Base-by-base conservation (phyloP, 108 stramenopile genomes). In the Conticribra weissflogii region DNA sequence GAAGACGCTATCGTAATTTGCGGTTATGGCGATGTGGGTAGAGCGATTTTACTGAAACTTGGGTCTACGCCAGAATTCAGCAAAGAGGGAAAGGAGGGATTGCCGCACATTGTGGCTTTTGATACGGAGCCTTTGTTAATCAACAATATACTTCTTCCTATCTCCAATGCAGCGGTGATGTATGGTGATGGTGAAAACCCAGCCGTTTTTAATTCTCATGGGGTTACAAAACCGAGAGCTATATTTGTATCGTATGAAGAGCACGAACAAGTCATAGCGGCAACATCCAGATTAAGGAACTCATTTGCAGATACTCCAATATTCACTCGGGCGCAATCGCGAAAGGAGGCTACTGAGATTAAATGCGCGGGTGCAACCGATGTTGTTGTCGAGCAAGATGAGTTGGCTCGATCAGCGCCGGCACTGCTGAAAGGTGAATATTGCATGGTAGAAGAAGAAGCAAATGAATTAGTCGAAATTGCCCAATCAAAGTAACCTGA, bases 1-100 rank as follows among this genome's bases (percentile, higher is more conserved):
- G 72, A 72, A 7, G 79, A 90, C 60, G 83, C 87, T 9, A 73
- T 90, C 22, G 78, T 90, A 5, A 67, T 90, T 31, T 87, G 86
- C 56, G 89, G 89, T 15, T 86, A 85, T 50, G 72, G 74, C 0
- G 85, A 83, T 18, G 55, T 86, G 57, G 89, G 89, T 17, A 53
- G 75, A 53, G 63, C 68, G 27, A 58, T 85, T 25, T 36, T 81
- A 3, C 25, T 61, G n/a, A 72, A 71, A 29, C 81, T 90, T 9
- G 57, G 47, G 17, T 19, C 22, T 25, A 58, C 68, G 52, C n/a
- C 32, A 18, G 46, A 36, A 59, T 33, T 53, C 32, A 24, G 48
- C 15, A 60, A 71, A 54, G 45, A 71, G 15, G 46, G 41, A 51
- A 49, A 4, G 9, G 18, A 22, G 17, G 31, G 23, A 7, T 49